A percentile compares a stretch with the other conserved stretches of the same genome.
Conservation (phyloP, 257 asterid genomes). For the Fraxinus excelsior region DNA sequence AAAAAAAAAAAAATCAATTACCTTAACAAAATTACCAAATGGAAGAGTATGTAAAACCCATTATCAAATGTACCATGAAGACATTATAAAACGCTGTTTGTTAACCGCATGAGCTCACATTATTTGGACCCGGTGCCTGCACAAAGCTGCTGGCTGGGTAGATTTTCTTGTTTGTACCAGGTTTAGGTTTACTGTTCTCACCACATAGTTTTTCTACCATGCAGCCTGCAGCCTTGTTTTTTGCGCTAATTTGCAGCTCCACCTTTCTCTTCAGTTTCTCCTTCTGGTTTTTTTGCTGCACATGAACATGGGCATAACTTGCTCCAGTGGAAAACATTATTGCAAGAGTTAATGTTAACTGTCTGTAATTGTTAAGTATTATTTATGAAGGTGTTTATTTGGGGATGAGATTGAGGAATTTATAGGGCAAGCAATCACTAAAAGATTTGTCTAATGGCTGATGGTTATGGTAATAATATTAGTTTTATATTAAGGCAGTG, state of each 20-base stretch:
- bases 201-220: not conserved
- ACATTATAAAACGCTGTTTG: not conserved
- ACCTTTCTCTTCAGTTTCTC: not conserved
- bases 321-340: not conserved
- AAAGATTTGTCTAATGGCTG: not conserved
- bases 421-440: not conserved
- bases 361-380: not conserved
- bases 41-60: too few species aligned
- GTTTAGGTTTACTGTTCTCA: not conserved
- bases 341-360: not conserved
- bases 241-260: not conserved
- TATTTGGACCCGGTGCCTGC: not conserved
- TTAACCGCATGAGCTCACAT: not conserved
- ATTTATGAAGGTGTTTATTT: not conserved
- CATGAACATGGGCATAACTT: not conserved
- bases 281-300: not conserved
- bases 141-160: not conserved
- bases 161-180: not conserved
- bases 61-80: not conserved
- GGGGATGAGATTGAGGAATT: not conserved
- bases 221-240: not conserved
- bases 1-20: not conserved
- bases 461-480: not conserved
- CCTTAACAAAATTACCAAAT: too few species aligned
- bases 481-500: not conserved